phyloP scores from a whole-genome alignment of 2,329 filamentous ascomycete species.

The Ascochyta fabae region DNA sequence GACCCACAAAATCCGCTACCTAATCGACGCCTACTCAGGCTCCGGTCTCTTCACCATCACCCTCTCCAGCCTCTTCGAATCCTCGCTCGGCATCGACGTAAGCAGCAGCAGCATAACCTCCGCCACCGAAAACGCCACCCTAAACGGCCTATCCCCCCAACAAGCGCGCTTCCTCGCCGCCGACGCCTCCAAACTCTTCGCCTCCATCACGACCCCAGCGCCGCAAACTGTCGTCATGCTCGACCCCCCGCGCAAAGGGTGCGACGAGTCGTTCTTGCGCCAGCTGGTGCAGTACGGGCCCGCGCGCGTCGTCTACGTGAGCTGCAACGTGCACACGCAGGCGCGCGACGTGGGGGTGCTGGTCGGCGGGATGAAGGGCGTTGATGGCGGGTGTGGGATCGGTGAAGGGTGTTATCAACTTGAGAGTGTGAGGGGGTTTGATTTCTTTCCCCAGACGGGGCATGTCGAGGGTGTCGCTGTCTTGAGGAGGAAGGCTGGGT shows the following conservation, averaged over 20 bases:
- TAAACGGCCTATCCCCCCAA: conserved; percentile 72
- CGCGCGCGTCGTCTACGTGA: conserved; percentile 86
- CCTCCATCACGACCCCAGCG: conserved; percentile 72
- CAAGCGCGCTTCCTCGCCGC: conserved; percentile 87
- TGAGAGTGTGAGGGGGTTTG: conserved; percentile 89
- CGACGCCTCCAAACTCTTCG: conserved; percentile 84
- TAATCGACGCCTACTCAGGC: conserved; percentile 97
- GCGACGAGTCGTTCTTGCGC: conserved; percentile 80
- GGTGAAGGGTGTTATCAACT: conserved; percentile 71
- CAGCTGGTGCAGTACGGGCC: conserved; percentile 83
- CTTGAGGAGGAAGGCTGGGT: conserved; percentile 52
- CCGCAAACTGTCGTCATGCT: conserved; percentile 92
- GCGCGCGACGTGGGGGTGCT: conserved; percentile 89
- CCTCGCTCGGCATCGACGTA: conserved; percentile 90
- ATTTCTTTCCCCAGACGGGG: conserved; percentile 91
- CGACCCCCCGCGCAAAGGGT: conserved; percentile 95
- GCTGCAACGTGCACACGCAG: conserved; percentile 98
- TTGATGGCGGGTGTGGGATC: conserved; percentile 44
- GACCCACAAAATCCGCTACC: conserved; percentile 69
- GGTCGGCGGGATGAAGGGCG: conserved; percentile 69
- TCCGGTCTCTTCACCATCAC: conserved; percentile 97
- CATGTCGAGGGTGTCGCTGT: conserved; percentile 72
- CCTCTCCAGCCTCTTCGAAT: conserved; percentile 78
- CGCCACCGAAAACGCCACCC: conserved; percentile 76
- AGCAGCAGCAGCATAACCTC: conserved; percentile 77